Conservation (phyloP, 768 basidiomycete species). For the Tephrocybe sp. region DNA sequence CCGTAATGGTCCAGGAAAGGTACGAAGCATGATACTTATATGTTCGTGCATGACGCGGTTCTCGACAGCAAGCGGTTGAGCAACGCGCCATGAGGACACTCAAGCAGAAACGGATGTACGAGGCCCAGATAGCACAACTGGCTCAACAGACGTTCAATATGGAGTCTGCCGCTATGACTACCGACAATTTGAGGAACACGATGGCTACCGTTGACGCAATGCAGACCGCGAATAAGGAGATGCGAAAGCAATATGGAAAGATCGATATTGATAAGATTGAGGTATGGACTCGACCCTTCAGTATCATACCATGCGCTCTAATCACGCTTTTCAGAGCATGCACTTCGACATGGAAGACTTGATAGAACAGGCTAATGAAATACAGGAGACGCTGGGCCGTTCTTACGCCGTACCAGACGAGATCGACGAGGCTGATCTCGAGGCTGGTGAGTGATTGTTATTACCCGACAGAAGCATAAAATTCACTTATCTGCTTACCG, state of each 20-base stretch:
- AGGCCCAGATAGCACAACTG: constrained; percentile 86
- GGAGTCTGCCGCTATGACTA: constrained; percentile 92
- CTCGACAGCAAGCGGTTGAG: constrained; percentile 78
- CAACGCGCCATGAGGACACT: constrained; percentile 91
- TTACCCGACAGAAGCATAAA: neutral
- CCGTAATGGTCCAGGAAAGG: constrained; percentile 94
- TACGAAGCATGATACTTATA: constrained; percentile 29
- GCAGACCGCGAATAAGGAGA: constrained; percentile 93
- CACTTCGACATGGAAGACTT: constrained; percentile 99
- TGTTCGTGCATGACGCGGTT: neutral
- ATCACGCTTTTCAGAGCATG: constrained; percentile 58
- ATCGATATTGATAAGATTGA: constrained; percentile 98
- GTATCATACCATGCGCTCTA: neutral
- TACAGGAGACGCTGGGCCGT: constrained; percentile 90
- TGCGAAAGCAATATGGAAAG: constrained; percentile 96
- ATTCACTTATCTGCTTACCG: neutral
- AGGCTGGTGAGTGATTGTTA: constrained; percentile 68
- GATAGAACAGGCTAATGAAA: constrained; percentile 95
- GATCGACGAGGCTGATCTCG: constrained; percentile 94
- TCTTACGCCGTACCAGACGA: constrained; percentile 98
- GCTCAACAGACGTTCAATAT: constrained; percentile 98
- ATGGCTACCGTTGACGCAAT: constrained; percentile 99
- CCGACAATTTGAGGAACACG: constrained; percentile 97
- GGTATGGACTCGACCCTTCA: constrained; percentile 58
- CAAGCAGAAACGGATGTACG: constrained; percentile 97